Evolutionary conservation across 1,284 basidiomycete genomes (phyloP).

Genomic region (Leccinum griseonigrum): DNA sequence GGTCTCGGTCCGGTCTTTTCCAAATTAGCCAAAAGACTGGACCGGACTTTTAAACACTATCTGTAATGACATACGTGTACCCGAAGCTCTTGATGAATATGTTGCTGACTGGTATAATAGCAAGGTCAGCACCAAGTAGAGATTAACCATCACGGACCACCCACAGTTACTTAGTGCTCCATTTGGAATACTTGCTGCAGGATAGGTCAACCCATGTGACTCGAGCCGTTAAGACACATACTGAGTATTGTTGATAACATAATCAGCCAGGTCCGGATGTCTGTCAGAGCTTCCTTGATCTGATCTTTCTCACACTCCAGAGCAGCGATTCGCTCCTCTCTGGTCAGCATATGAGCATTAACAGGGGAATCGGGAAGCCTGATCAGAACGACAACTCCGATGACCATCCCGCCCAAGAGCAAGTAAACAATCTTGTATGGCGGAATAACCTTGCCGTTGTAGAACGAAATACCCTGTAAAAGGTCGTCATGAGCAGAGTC

Average conservation of each 20-base stretch:
- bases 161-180: slow-evolving; percentile 64
- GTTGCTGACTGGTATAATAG: slow-evolving; percentile 48
- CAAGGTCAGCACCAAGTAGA: neutral
- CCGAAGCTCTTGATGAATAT: slow-evolving; percentile 62
- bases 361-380: slow-evolving; percentile 69
- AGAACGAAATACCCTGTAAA: slow-evolving; percentile 56
- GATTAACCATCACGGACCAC: slow-evolving; percentile 4
- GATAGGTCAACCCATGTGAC: slow-evolving; percentile 13
- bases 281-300: slow-evolving; percentile 53
- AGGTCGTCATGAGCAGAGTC: neutral
- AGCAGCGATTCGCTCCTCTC: slow-evolving; percentile 60
- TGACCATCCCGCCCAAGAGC: slow-evolving; percentile 56
- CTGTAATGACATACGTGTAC: slow-evolving; percentile 48
- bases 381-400: slow-evolving; percentile 55
- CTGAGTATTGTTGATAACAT: slow-evolving; percentile 57
- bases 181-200: slow-evolving; percentile 58
- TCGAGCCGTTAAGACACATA: slow-evolving; percentile 31
- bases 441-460: slow-evolving; percentile 43
- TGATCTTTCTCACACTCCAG: slow-evolving; percentile 65
- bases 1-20: no score
- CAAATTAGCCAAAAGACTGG: neutral
- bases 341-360: slow-evolving; percentile 53
- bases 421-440: slow-evolving; percentile 65
- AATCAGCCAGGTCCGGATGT: slow-evolving; percentile 64
- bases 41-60: no score